Conservation (phyloP, 2,329 filamentous ascomycete species). For the Fonsecaea monophora region DNA sequence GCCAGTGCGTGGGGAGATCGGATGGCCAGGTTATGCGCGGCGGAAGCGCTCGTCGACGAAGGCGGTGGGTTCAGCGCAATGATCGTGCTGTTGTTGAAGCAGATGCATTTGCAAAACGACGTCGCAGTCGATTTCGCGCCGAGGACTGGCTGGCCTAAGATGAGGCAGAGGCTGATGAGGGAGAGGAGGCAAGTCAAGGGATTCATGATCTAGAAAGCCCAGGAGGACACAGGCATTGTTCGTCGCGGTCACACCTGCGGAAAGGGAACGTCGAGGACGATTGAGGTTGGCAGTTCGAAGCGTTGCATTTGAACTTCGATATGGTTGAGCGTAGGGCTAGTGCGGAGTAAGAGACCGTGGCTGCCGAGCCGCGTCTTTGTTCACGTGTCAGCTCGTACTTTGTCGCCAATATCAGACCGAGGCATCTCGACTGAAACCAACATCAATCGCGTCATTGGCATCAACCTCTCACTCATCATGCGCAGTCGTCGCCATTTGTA, state of each 20-base stretch:
- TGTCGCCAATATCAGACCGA: background rate
- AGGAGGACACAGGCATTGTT: background rate
- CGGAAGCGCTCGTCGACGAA: constrained; percentile 25
- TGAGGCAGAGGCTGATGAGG: constrained; percentile 22
- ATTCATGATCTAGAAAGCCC: background rate
- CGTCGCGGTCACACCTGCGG: background rate
- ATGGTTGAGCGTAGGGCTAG: background rate
- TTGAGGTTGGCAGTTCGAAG: background rate
- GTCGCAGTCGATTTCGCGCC: constrained; percentile 54
- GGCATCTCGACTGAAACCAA: constrained; percentile 4
- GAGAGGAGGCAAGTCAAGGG: background rate
- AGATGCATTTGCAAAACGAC: constrained; percentile 76
- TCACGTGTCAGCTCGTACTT: background rate
- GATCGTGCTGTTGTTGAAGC: constrained; percentile 71
- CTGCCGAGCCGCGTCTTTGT: background rate
- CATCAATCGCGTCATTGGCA: constrained; percentile 4
- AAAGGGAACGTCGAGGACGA: background rate
- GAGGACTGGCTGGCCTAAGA: constrained; percentile 11
- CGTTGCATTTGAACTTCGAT: background rate
- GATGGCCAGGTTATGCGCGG: constrained; percentile 23
- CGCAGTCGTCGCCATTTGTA: background rate
- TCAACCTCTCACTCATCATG: background rate
- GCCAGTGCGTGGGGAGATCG: constrained; percentile 27
- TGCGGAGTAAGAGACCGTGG: background rate
- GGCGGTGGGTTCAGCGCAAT: constrained; percentile 64